Evolutionary conservation across 2,329 filamentous ascomycete species (phyloP), one percentile per base, ranked within the genome.

Genomic region (Sarocladiaceae sp.): DNA sequence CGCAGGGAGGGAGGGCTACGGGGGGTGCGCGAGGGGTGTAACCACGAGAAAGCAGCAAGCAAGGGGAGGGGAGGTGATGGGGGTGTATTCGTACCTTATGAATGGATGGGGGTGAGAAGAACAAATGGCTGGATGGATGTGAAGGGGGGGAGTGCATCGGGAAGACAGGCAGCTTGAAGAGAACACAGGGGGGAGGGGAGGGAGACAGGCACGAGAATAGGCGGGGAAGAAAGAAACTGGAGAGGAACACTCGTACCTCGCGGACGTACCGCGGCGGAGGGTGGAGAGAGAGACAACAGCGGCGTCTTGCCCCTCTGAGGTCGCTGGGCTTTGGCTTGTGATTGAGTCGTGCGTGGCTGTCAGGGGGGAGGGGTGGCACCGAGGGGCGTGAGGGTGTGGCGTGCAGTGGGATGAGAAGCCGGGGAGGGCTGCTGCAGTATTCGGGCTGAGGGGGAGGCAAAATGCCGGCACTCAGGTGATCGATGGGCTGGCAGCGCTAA

Each of bases 391-490:
- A 44, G 18, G 22, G n/a, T n/a, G 23, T 44, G 40, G 22, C 40
- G 40, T 44, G 40, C 40, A 44, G 40, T 26, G 23, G 17, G 22
- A 26, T 28, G 3, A 25, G 42, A 15, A 28, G 26, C 23, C 12
- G 42, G 42, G 22, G 42, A 6, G 12, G 5, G 42, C 12, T 8
- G 17, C 8, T 28, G 23, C 23, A 31, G 23, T 28, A 25, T 28
- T 36, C 17, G 42, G 42, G 20, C 42, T 7, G 42, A 26, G 12
- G 47, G 23, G 47, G 31, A 50, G 47, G 29, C 29, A 50, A 50
- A 37, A 50, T 50, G 47, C 47, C 47, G 47, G 47, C 31, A 50
- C 47, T 50, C 47, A 50, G 47, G 47, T 50, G 47, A 50, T 37
- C 47, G 47, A 7, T 36, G 47, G 6, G 2, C 3, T 31, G n/a